Evolutionary conservation across 2,329 filamentous ascomycete species (phyloP), one percentile per base, ranked within the genome.

Genomic region (Curvularia eragrostidis): DNA sequence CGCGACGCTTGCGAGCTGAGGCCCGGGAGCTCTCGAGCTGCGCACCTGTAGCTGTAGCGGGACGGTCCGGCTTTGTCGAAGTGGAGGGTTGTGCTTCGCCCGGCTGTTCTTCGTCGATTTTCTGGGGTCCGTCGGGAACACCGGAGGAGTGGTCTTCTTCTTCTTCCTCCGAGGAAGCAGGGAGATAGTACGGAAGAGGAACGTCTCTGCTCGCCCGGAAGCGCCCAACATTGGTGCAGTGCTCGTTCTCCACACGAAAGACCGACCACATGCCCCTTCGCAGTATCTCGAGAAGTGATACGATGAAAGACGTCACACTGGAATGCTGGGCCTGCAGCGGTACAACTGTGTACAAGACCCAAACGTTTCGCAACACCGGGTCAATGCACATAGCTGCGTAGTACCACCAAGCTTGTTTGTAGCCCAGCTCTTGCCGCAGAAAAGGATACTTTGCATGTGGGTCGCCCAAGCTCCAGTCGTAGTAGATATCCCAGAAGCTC

Each of bases 221-320:
- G 65, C 91, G 88, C 18, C 88, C 86, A 2, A 99, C 94, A 49
- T 76, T 76, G 54, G 90, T 89, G 78, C 93, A 97, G 78, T 99
- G 95, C 70, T 99, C 95, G 75, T 99, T 99, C 77, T 99, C 95
- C 24, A 99, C 93, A 39, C 95, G 91, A 75, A 99, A 90, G 3
- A 98, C 82, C 0, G 90, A 89, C 95, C 95, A 99, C 72, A 97
- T 87, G 60, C 92, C 93, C 73, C 95, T 83, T 30, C 95, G 87
- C n/a, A 86, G 83, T 21, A 96, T 87, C 75, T 99, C 95, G 8
- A 89, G 86, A 3, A 97, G 79, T 1, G 86, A 84, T 15, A 97
- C 86, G 28, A 90, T 66, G 76, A 98, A 98, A 1, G 91, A 93
- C 5, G 93, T 85, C 1, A 93, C 75, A 3, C 91, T 90, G 1